phyloP scores from a whole-genome alignment of 2,329 filamentous ascomycete genomes.

The Blumeriella jaapii region DNA sequence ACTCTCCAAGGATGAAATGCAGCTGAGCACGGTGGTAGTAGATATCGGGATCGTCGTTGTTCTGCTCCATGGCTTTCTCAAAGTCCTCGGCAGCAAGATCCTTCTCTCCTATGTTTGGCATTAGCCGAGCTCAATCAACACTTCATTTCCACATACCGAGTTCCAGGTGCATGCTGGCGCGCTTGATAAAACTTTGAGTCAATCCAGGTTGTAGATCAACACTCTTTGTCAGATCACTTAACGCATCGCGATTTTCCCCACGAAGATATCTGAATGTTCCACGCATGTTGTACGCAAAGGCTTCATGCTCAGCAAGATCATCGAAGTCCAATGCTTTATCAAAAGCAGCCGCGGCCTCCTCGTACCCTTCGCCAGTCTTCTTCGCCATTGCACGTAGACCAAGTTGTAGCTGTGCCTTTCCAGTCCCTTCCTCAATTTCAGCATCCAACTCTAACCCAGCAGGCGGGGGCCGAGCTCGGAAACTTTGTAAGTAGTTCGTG shows the following conservation, averaged over 20 bases:
- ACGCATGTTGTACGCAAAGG: slow-evolving; percentile 89
- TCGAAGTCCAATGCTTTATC: slow-evolving; percentile 77
- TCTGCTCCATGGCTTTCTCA: slow-evolving; percentile 70
- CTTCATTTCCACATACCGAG: slow-evolving; percentile 46
- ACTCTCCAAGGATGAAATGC: slow-evolving; percentile 94
- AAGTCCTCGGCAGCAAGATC: slow-evolving; percentile 85
- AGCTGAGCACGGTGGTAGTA: slow-evolving; percentile 98
- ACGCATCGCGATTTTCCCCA: slow-evolving; percentile 73
- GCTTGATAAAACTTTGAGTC: slow-evolving; percentile 97
- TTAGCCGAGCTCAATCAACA: slow-evolving; percentile 23
- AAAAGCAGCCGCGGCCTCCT: slow-evolving; percentile 76
- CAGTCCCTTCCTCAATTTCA: slow-evolving; percentile 67
- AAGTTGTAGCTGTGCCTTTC: slow-evolving; percentile 74
- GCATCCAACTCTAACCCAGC: slow-evolving; percentile 69
- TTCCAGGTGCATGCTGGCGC: slow-evolving; percentile 95
- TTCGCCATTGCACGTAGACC: slow-evolving; percentile 71
- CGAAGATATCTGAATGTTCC: slow-evolving; percentile 91
- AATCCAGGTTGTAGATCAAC: slow-evolving; percentile 78
- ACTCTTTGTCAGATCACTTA: slow-evolving; percentile 82
- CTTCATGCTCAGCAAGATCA: slow-evolving; percentile 71
- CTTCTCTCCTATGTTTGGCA: slow-evolving; percentile 52
- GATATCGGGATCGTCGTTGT: slow-evolving; percentile 85
- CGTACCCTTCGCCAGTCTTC: slow-evolving; percentile 84
- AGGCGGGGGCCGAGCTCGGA: slow-evolving; percentile 72
- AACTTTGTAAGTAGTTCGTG: slow-evolving; percentile 97